Evolutionary conservation across 2,329 filamentous ascomycete genomes (phyloP), one percentile per base, ranked within the genome.

Genomic region (Gnomoniopsis sp.): DNA sequence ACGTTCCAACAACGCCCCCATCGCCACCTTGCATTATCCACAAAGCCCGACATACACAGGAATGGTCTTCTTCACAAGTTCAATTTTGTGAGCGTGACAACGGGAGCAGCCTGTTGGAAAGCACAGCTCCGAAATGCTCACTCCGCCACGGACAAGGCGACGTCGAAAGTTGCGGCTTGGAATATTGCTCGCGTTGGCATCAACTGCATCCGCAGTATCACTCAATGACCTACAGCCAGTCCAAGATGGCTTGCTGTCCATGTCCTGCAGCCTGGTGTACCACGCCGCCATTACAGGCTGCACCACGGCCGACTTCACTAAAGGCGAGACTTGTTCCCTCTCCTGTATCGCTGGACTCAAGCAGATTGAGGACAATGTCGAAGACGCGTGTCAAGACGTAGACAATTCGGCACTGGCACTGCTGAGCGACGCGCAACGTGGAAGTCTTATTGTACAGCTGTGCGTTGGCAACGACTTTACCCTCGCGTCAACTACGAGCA

Each of bases 321-420:
- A 56, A 2, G 70, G 69, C 38, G 68, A 62, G 14, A 63, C 63
- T 2, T 80, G 78, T 65, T 78, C 77, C 17, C 41, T 58, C 3
- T 59, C 55, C 3, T 80, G 78, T 62, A 67, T 67, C 44, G 60
- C 61, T 8, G 71, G 89, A 56, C 90, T 97, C 34, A 85, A 91
- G 65, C 79, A 95, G 51, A 87, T 96, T 71, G 87, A 89, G 51
- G 88, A 93, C 65, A 89, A 88, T 34, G 82, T 89, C 41, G 81
- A 83, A 50, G 76, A 81, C 46, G 84, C 88, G 72, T 93, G 93
- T 68, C 88, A 88, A 3, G 88, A 91, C 56, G 89, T 88, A 23
- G 82, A 83, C 15, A 87, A 86, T 1, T 60, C 67, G 19, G 50
- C 63, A 0, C 64, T 68, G 17, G 72, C 76, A 2, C 61, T 79